These are phyloP conservation scores for Erigeron philadelphicus DNA, from an alignment of 140 eudicot genomes.

Conservation along the genomic window DNA sequence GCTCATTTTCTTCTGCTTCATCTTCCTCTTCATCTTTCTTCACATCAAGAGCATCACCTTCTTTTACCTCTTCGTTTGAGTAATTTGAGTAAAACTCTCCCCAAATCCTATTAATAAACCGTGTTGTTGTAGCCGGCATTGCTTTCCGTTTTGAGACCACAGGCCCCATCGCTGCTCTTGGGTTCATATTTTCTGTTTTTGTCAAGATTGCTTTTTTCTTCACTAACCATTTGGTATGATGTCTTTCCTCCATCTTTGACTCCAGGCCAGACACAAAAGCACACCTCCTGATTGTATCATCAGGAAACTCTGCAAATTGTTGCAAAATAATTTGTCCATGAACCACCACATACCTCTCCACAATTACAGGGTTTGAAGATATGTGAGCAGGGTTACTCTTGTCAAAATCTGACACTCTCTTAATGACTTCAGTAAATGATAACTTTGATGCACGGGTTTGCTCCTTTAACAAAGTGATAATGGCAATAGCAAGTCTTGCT, in stretches of 20 bases:
- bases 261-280: constrained; percentile 70
- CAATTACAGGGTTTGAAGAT: constrained; percentile 54
- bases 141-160: constrained; percentile 74
- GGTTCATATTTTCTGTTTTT: constrained; percentile 62
- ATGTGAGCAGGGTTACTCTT: constrained; percentile 75
- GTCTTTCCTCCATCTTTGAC: constrained; percentile 75
- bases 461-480: constrained; percentile 80
- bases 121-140: constrained; percentile 92
- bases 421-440: constrained; percentile 68
- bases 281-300: constrained; percentile 58
- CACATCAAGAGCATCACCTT: constrained; percentile 37
- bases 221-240: constrained; percentile 88
- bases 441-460: constrained; percentile 79
- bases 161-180: constrained; percentile 74
- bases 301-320: constrained; percentile 86
- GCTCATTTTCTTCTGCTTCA: constrained; percentile 60
- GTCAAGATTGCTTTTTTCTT: constrained; percentile 67
- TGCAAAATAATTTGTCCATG: constrained; percentile 93
- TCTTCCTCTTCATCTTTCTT: constrained; percentile 60
- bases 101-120: constrained; percentile 81
- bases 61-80: constrained; percentile 64
- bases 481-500: constrained; percentile 68
- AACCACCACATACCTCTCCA: constrained; percentile 76
- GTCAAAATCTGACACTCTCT: constrained; percentile 55
- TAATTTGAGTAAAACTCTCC: constrained; percentile 88